Evolutionary conservation across 208 protist species (phyloP), one percentile per base, ranked within the genome.

Genomic region (Trypanosoma platydactyli): DNA sequence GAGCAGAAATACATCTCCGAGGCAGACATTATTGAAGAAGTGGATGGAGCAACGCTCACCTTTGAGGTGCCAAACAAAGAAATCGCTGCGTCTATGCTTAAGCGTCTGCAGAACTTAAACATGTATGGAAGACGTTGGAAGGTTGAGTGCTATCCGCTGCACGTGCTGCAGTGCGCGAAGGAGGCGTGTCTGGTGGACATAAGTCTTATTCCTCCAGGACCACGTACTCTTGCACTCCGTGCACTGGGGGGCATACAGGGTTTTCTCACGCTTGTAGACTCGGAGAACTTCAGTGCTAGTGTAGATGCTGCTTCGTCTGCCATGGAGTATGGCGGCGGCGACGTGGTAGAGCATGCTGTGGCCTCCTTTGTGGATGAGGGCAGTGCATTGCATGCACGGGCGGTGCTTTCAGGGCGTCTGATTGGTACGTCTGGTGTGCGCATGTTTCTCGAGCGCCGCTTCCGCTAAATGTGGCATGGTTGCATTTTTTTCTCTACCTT

Each of bases 281-380:
- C 27, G 65, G 55, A 79, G 45, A 45, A 49, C 66, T 27, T 6
- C 11, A 38, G 5, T 11, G n/a, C 20, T 52, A n/a, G 22, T 45
- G 27, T 1, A 55, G 20, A 38, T 53, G 22, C 12, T 20, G 40
- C 40, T 35, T 41, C 24, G 38, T 7, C 11, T 35, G 27, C 41
- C 20, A 13, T 20, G 56, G 16, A 6, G 24, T 18, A 50, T 49
- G n/a, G 7, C 59, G 24, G 11, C 3, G 44, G n/a, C 5, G 65
- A 71, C 5, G 18, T 59, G 52, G 68, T 59, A 44, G 41, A 60
- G 5, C 27, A 13, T 6, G 30, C 74, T 11, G 56, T 94, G 11
- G 86, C 75, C 5, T 87, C 84, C 5, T 95, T 95, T 68, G 84
- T 80, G 46, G 83, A 95, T 61, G 89, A 95, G 64, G 89, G 86